Base-by-base conservation (phyloP, 2,329 filamentous ascomycete species). In the Paraphaeosphaeria sporulosa region DNA sequence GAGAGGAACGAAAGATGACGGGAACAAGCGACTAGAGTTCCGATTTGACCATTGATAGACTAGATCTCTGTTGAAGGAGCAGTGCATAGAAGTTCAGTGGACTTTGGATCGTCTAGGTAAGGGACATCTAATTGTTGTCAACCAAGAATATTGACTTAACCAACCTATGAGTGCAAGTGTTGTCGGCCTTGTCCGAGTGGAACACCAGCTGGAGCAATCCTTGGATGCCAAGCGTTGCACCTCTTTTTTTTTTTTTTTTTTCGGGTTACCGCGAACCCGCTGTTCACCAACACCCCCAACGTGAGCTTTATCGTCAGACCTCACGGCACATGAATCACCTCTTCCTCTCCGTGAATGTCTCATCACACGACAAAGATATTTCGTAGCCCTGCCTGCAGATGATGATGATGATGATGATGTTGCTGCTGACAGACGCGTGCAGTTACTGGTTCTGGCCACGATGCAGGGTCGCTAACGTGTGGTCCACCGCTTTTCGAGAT, bases 1-100 rank as follows among this genome's bases (percentile, higher is more conserved):
- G 1, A 60, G 68, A 10, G 72, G 64, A 1, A 78, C 78, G 3
- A 74, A 58, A 46, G 76, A 79, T 59, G 68, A 78, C 55, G 74
- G 75, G 0, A 77, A 75, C 51, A 77, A 76, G 68, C 65, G 75
- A 54, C 21, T 60, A 51, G 59, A 62, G 46, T 61, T 60, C 34
- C 43, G 56, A 13, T 64, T 61, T 47, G 57, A 52, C n/a, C 59
- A 64, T 47, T 64, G 38, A 40, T 40, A 40, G 38, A 7, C 8
- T n/a, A 40, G 17, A n/a, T 40, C 38, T 8, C 38, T 2, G 30
- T 32, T 32, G 30, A 8, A 2, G 30, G 30, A 32, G 30, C 30
- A 32, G 6, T 9, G 30, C 36, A 38, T 38, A 38, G 9, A 38
- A 38, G 13, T 15, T 17, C 17, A 15, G 13, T 38, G 36, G 36